These are phyloP conservation scores for Gentiana straminea DNA, from an alignment of 257 asterid genomes.

Conservation along the genomic window DNA sequence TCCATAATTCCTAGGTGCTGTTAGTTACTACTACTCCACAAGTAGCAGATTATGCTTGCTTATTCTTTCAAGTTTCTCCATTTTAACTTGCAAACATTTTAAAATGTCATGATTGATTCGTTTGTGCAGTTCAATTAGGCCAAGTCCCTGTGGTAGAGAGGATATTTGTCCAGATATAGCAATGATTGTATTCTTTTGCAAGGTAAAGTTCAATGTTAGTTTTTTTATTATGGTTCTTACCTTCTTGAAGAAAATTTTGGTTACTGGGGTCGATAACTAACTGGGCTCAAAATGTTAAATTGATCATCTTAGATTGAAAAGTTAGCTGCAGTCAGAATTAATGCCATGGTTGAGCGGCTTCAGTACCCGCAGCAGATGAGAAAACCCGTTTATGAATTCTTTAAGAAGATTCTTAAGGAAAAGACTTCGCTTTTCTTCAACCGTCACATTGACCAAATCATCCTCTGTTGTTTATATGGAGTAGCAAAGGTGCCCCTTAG, in stretches of 20 bases:
- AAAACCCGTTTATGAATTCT: slow-evolving; percentile 74
- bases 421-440: slow-evolving; percentile 66
- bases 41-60: no score
- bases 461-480: slow-evolving; percentile 96
- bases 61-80: no score
- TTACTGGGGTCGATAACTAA: no score
- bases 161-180: slow-evolving; percentile 98
- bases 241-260: not conserved
- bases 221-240: not conserved
- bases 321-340: slow-evolving; percentile 96
- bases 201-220: slow-evolving; percentile 32
- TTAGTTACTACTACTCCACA: no score
- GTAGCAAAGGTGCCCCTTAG: slow-evolving; percentile 64
- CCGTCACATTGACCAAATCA: slow-evolving; percentile 91
- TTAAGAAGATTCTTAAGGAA: slow-evolving; percentile 75
- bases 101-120: slow-evolving; percentile 10
- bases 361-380: slow-evolving; percentile 77
- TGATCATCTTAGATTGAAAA: slow-evolving; percentile 46
- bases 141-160: slow-evolving; percentile 89
- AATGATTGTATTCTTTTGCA: slow-evolving; percentile 66
- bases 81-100: no score
- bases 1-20: not conserved
- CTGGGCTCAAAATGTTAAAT: no score
- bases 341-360: slow-evolving; percentile 90
- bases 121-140: slow-evolving; percentile 80